Conservation (phyloP, 1,284 basidiomycete genomes). For the Trichosporon sp. region DNA sequence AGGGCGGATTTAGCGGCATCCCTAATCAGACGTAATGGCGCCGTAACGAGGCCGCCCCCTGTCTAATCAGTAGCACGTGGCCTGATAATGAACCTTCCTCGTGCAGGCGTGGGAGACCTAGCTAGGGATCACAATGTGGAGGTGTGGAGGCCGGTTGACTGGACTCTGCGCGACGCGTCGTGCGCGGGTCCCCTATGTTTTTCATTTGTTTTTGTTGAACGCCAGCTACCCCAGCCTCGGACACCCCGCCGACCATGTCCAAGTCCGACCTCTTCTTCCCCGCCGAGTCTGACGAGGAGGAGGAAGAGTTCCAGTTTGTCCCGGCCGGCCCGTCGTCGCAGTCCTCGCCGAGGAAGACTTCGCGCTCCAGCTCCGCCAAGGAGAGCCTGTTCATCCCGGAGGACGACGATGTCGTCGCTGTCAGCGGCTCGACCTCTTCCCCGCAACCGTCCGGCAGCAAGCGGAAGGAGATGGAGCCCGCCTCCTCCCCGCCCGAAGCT, state of each 20-base stretch:
- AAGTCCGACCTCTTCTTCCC: conserved; percentile 22
- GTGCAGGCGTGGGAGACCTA: neutral
- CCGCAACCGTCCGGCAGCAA: neutral
- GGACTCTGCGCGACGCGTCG: conserved; percentile 11
- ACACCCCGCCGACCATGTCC: conserved; percentile 1
- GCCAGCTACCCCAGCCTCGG: neutral
- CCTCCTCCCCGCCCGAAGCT: neutral
- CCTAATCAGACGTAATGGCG: neutral
- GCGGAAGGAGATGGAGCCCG: neutral
- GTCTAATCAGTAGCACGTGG: neutral
- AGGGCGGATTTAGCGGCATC: neutral
- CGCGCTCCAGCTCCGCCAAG: neutral
- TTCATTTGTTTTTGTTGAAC: neutral
- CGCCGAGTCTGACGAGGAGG: conserved; percentile 22
- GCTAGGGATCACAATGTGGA: neutral
- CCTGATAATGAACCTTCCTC: neutral
- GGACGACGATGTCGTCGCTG: conserved; percentile 10
- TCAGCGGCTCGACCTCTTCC: neutral
- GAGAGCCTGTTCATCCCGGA: conserved; percentile 17
- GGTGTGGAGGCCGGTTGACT: conserved; percentile 10
- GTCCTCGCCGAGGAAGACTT: neutral
- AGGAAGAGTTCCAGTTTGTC: neutral
- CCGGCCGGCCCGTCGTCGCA: neutral
- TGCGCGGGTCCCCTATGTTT: neutral
- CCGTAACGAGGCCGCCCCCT: neutral